phyloP scores from a whole-genome alignment of 176 grass and related monocot genomes.

The Luzula sylvatica region DNA sequence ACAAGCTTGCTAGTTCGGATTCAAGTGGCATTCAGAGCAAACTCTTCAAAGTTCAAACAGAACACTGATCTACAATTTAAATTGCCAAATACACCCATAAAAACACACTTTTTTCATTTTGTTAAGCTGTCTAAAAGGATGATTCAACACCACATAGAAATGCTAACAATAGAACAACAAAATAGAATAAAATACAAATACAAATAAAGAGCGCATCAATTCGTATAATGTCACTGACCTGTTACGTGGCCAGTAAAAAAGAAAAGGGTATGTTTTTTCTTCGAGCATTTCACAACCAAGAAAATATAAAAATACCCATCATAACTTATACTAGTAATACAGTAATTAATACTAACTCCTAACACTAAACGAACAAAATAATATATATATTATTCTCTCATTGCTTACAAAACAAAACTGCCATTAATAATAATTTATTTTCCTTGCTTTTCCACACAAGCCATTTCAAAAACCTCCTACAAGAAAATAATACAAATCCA shows the following conservation, averaged over 20 bases:
- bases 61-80: too few species aligned
- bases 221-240: too few species aligned
- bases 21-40: too few species aligned
- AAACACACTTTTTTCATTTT: too few species aligned
- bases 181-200: neutral
- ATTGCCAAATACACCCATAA: too few species aligned
- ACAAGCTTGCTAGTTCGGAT: too few species aligned
- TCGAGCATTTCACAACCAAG: too few species aligned
- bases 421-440: slow-evolving; percentile 16
- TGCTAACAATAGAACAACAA: neutral
- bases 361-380: slow-evolving; percentile 6
- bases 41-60: too few species aligned
- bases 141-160: neutral
- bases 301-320: too few species aligned
- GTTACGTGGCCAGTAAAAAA: too few species aligned
- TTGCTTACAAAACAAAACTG: neutral
- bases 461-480: neutral
- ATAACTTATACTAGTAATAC: neutral
- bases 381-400: slow-evolving; percentile 2
- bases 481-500: neutral
- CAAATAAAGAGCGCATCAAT: neutral
- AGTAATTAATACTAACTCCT: slow-evolving; percentile 12
- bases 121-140: too few species aligned
- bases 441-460: neutral
- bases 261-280: too few species aligned